Conservation (phyloP, 129 eudicot genomes). For the Centella asiatica region DNA sequence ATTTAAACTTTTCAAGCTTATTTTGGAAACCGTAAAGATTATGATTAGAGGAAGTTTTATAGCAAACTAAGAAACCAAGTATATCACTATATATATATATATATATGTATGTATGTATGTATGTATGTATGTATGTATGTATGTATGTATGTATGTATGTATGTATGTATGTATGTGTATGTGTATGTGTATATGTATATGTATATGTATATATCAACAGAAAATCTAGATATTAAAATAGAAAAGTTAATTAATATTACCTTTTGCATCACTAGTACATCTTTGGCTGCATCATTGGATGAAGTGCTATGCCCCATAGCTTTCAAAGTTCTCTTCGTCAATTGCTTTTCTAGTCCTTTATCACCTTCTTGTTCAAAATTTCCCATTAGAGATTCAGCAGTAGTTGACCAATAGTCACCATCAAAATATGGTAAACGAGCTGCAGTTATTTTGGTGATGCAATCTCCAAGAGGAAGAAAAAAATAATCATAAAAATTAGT, state of each 20-base stretch:
- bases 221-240: not conserved
- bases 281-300: slow-evolving; percentile 43
- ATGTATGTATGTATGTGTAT: no score
- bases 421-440: slow-evolving; percentile 89
- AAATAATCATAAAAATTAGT: slow-evolving; percentile 56
- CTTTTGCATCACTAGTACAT: slow-evolving; percentile 71
- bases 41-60: not conserved
- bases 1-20: no score
- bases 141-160: no score
- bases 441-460: slow-evolving; percentile 51
- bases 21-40: no score
- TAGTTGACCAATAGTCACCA: slow-evolving; percentile 75
- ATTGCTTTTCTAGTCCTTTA: slow-evolving; percentile 34
- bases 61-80: not conserved
- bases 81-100: no score
- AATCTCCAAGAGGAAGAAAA: slow-evolving; percentile 44
- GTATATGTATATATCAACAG: not conserved
- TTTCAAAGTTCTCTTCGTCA: slow-evolving; percentile 51
- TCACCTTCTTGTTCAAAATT: slow-evolving; percentile 43
- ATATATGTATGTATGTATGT: no score
- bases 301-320: slow-evolving; percentile 66
- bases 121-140: no score
- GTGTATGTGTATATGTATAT: no score
- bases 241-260: slow-evolving; percentile 16
- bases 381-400: slow-evolving; percentile 47